These are phyloP conservation scores for Calonectria naviculata DNA, from an alignment of 2,329 filamentous ascomycete genomes.

Conservation along the genomic window DNA sequence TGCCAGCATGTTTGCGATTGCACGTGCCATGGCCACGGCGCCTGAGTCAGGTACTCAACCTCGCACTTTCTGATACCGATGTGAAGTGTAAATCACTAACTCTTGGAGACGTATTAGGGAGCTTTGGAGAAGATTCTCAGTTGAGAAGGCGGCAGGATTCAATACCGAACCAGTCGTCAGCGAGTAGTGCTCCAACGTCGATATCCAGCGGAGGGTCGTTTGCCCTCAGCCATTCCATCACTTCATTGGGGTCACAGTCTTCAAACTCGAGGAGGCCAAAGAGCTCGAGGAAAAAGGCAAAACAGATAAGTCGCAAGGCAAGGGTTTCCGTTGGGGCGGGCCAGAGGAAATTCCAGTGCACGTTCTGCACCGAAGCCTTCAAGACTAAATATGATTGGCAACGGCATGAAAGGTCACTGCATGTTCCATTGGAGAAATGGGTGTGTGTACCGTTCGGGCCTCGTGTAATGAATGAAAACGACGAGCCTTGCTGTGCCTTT, in stretches of 20 bases:
- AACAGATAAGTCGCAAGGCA: background rate
- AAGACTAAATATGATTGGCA: constrained; percentile 57
- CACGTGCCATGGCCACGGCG: constrained; percentile 33
- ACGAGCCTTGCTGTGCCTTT: constrained; percentile 45
- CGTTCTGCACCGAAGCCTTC: constrained; percentile 57
- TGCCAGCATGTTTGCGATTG: constrained; percentile 41
- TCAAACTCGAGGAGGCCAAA: constrained; percentile 8
- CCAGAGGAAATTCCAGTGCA: constrained; percentile 49
- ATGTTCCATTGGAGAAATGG: constrained; percentile 57
- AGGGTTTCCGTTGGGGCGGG: background rate
- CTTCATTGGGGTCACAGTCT: background rate
- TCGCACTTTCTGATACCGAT: background rate
- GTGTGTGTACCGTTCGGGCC: constrained; percentile 50
- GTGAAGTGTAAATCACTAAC: background rate
- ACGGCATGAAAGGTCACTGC: constrained; percentile 60
- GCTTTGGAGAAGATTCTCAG: background rate
- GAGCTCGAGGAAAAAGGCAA: constrained; percentile 8
- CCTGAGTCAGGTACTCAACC: constrained; percentile 10
- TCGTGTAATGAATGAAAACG: constrained; percentile 47
- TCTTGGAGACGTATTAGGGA: background rate
- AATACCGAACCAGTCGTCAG: constrained; percentile 1
- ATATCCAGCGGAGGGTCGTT: constrained; percentile 12
- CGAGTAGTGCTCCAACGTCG: constrained; percentile 10
- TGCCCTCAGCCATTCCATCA: constrained; percentile 6
- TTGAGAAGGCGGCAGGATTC: background rate